Evolutionary conservation across 306 rosid species (phyloP).

Genomic region (Vigna radiata): DNA sequence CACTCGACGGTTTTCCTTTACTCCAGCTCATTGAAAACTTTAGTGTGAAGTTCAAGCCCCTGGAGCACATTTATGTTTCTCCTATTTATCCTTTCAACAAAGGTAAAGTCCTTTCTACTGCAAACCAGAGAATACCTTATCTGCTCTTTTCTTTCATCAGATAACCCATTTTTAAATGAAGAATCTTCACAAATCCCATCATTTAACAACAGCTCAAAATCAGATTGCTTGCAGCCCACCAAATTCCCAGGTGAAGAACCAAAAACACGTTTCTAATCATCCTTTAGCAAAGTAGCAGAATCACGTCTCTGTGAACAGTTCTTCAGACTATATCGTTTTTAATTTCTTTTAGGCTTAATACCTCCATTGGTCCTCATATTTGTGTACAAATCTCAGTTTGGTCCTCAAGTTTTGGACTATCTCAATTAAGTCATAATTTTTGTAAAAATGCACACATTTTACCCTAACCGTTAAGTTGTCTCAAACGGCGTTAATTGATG

Average conservation of each 20-base stretch:
- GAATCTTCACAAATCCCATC: constrained; percentile 48
- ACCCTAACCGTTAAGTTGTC: no score
- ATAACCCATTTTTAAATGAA: constrained; percentile 12
- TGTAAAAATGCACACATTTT: no score
- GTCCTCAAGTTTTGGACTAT: constrained; percentile 2
- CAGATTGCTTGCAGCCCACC: constrained; percentile 21
- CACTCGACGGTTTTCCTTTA: constrained; percentile 51
- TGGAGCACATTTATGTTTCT: constrained; percentile 47
- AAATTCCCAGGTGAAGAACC: background rate
- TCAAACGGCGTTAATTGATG: no score
- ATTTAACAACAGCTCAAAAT: constrained; percentile 35
- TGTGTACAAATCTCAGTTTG: no score
- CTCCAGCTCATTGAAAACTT: constrained; percentile 58
- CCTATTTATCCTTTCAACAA: constrained; percentile 43
- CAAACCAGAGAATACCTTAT: constrained; percentile 44
- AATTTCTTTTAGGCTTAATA: no score
- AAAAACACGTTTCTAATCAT: background rate
- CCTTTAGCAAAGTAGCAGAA: constrained; percentile 11
- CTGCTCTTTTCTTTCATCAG: constrained; percentile 48
- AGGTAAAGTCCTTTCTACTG: constrained; percentile 42
- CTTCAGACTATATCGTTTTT: no score
- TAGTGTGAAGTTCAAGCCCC: constrained; percentile 59
- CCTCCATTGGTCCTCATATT: no score
- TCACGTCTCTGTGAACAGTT: constrained; percentile 25
- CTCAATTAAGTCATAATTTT: no score